Conservation (phyloP, 2,329 filamentous ascomycete species). For the Macrophomina tecta region DNA sequence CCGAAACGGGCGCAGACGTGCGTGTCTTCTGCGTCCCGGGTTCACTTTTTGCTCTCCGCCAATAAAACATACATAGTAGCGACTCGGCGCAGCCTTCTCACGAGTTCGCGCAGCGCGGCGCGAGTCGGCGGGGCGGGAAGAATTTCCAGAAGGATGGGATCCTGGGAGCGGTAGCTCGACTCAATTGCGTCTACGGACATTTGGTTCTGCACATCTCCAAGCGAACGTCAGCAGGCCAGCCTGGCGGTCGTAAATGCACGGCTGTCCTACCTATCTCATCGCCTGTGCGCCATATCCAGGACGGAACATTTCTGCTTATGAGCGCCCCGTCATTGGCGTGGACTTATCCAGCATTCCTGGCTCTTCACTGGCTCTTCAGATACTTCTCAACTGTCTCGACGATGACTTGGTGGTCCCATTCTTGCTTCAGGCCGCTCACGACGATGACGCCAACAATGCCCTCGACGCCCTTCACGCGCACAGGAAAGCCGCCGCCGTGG, state of each 20-base stretch:
- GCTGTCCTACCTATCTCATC: slow-evolving; percentile 3
- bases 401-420: slow-evolving; percentile 79
- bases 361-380: slow-evolving; percentile 34
- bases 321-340: neutral
- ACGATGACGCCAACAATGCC: slow-evolving; percentile 77
- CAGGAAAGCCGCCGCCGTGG: slow-evolving; percentile 77
- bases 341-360: neutral
- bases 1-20: neutral
- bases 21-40: slow-evolving; percentile 14
- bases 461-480: slow-evolving; percentile 75
- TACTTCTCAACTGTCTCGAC: slow-evolving; percentile 70
- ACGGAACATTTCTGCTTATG: neutral
- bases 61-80: neutral
- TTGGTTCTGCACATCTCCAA: neutral
- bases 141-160: slow-evolving; percentile 13
- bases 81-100: neutral
- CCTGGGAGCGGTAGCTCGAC: neutral
- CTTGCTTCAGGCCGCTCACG: slow-evolving; percentile 76
- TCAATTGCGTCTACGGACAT: slow-evolving; percentile 2
- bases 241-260: neutral
- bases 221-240: neutral
- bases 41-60: neutral
- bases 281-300: neutral
- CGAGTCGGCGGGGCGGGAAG: neutral
- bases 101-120: neutral